Evolutionary conservation across 768 basidiomycete species (phyloP), one percentile per base, ranked within the genome.

Genomic region (Clitopilus hobsonii): DNA sequence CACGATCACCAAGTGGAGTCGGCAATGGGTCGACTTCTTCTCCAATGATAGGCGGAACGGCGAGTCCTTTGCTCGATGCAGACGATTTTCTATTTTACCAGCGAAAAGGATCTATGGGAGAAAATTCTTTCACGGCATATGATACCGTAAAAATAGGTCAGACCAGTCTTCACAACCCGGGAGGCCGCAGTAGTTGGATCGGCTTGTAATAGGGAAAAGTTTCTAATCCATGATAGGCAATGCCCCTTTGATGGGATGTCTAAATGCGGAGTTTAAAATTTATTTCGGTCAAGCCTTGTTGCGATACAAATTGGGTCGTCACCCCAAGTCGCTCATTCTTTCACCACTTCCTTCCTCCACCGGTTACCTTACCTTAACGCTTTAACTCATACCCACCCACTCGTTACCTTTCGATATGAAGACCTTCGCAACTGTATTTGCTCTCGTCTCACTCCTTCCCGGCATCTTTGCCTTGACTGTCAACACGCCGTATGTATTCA

Each of bases 151-250:
- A 98, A 71, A 95, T 99, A 66, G 93, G 95, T 4, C 94, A 98
- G 71, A 95, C 94, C 27, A 83, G 83, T 60, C 69, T 99, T 66
- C 96, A 97, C 64, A 99, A 98, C 70, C 85, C 94, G 0, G 82
- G 84, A 1, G 96, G 96, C 2, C 78, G 89, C 48, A 90, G 91
- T 63, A 94, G 91, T 63, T 98, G 91, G 91, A 94, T 97, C 55
- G 96, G 96, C 18, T 71, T 95, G 51, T 81, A 27, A 51, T 55
- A 32, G 30, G 22, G 41, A 20, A 45, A 23, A 45, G 41, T 45
- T 45, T 45, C 41, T 45, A 45, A 20, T 18, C n/a, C 41, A 23
- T 10, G 10, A 45, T 45, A 20, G 22, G 41, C 13, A 14, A 36
- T 10, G 32, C 32, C 32, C n/a, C 16, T 4, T 45, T 45, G 41